Evolutionary conservation across 495 filamentous ascomycete species (phyloP), one percentile per base, ranked within the genome.

Genomic region (Trichoderma virens): DNA sequence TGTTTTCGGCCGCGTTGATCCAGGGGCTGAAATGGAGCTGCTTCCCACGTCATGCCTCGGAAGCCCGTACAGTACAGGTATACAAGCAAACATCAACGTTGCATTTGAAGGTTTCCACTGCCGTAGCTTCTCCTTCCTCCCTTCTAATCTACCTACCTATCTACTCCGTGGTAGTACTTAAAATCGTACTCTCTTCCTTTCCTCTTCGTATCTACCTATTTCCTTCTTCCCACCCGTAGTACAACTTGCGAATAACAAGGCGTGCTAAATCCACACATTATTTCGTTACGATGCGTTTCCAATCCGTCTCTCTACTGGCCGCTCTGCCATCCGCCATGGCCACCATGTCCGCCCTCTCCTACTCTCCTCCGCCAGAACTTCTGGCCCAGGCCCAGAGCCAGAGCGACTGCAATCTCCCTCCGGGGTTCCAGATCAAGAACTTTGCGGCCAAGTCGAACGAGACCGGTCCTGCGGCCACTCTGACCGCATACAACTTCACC

Each of bases 401-500:
- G 30, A 62, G 62, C n/a, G 62, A 64, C 60, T 74, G 72, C 67
- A 54, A 65, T 34, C 34, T 68, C 23, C 74, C 74, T 0, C 28
- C 35, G 5, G 38, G 32, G 18, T 75, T 69, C 66, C 43, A 59
- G 31, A 60, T 75, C 47, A 11, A 62, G 8, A 60, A 69, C 31
- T 70, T 75, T 47, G 20, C 54, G 2, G 66, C 32, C 62, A 71
- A 68, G 61, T 61, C 62, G 54, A 54, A 41, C 31, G 34, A 27
- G 39, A 51, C 34, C 9, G 62, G 61, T 2, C n/a, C 61, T 3
- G 9, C 51, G 30, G 32, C 61, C 41, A 38, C 64, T 7, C 23
- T 51, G 2, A 59, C 38, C 16, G 56, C 63, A 14, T 60, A 71
- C 59, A 31, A 68, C 64, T 73, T 74, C 63, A 30, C n/a, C 5